Evolutionary conservation across 345 rosid genomes (phyloP), one percentile per base, ranked within the genome.

Genomic region (Eucalyptus marginata): DNA sequence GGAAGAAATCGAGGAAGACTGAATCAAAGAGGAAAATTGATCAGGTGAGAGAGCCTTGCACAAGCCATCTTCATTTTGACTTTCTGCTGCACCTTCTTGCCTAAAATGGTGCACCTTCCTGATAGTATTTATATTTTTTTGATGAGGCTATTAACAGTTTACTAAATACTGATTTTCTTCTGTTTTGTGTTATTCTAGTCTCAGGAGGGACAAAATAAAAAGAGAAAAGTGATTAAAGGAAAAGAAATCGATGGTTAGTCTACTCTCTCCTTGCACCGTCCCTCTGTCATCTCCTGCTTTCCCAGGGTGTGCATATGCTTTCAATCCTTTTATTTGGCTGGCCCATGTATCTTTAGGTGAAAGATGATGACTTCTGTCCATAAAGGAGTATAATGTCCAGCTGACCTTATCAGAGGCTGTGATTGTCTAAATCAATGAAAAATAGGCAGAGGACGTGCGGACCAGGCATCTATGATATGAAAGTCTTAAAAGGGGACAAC

Each of bases 181-280:
- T 22, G 40, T 86, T 33, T 84, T 56, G 79, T 88, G 18, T 13
- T 54, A 47, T 66, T 86, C 17, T 68, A 90, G 79, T 90, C 87
- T 86, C 94, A 93, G 95, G 94, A 51, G 81, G 89, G 91, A 88
- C 89, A 88, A 62, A 86, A n/a, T 56, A 93, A 93, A 89, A 94
- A 92, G 88, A 88, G 90, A 89, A 93, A 90, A 92, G 85, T 88
- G 64, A 84, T 62, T 46, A 87, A 86, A 88, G 93, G 81, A 58
- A 88, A 89, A 90, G 86, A 88, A 59, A 36, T 87, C 18, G 90
- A 92, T 90, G 81, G 33, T 87, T 87, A 86, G 86, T 56, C 87
- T 43, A 71, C 79, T 52, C 88, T 58, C 49, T 24, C 79, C 54
- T 27, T 20, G 58, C 0, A 3, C 79, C 2, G 49, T 43, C 33